These are phyloP conservation scores for Copromyces sp. DNA, from an alignment of 495 filamentous ascomycete genomes.

Conservation along the genomic window DNA sequence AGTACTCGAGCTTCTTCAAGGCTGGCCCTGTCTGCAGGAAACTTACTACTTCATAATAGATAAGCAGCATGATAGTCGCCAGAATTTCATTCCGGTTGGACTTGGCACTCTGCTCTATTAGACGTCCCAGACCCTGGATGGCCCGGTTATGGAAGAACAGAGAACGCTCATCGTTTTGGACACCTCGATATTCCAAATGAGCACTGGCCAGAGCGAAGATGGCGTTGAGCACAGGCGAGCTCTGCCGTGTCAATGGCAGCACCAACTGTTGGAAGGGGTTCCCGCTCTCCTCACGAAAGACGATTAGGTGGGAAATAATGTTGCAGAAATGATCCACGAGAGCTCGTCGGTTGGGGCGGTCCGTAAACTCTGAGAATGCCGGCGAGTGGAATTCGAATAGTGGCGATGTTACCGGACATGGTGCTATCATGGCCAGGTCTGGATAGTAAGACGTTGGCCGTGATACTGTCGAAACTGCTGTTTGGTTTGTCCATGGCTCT, in stretches of 20 bases:
- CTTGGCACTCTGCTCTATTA: conserved; percentile 44
- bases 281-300: conserved; percentile 51
- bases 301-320: conserved; percentile 51
- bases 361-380: conserved; percentile 45
- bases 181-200: conserved; percentile 47
- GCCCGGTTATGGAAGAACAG: conserved; percentile 49
- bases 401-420: conserved; percentile 35
- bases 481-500: not conserved
- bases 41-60: conserved; percentile 56
- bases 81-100: conserved; percentile 46
- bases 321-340: conserved; percentile 55
- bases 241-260: conserved; percentile 43
- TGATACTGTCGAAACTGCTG: conserved; percentile 3
- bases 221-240: conserved; percentile 45
- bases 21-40: not conserved
- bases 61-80: conserved; percentile 50
- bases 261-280: conserved; percentile 55
- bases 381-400: conserved; percentile 42
- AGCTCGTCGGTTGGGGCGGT: conserved; percentile 42
- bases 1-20: not conserved
- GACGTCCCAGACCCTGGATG: conserved; percentile 44
- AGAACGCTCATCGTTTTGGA: conserved; percentile 46
- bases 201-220: conserved; percentile 50
- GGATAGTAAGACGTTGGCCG: conserved; percentile 23
- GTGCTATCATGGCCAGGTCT: conserved; percentile 37